Base-by-base conservation (phyloP, 345 rosid genomes). In the Brassica rapa region DNA sequence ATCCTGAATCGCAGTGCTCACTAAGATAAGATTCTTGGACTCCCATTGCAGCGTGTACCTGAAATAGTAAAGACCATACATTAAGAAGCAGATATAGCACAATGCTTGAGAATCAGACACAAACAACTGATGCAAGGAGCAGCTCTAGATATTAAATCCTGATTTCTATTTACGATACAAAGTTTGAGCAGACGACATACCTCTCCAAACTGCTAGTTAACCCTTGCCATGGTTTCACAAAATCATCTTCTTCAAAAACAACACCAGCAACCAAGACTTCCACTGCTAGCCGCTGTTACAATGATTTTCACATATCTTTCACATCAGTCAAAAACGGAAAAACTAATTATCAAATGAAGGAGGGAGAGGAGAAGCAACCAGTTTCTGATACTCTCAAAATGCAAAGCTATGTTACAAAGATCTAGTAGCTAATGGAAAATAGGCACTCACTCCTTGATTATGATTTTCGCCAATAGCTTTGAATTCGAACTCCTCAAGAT, bases 1-100 rank as follows among this genome's bases (percentile, higher is more conserved):
- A 83, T 95, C 99, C 84, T 89, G 96, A 86, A 95, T 90, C 16
- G 97, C 93, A 64, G 97, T 91, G 92, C 99, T 95, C 82, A 95
- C 90, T 78, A 93, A 93, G 73, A 93, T 87, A 72, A 95, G 87
- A 83, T 90, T 89, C 83, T 87, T 84, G 32, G 98, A 88, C 84
- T 95, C 99, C 98, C 99, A 93, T 83, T 89, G 95, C 80, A 93
- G 83, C 6, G 82, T 93, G 84, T 91, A 91, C 88, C 99, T 95
- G 82, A 70, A 70, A 66, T 33, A 51, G 56, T 30, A 41, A 10
- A 30, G 53, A 66, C 5, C 80, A 64, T 1, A 66, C 56, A 23
- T 14, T 71, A 64, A 30, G 21, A 51, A 51, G 16, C 56, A 51
- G 21, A n/a, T 51, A 5, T 5, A 53, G 24, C 59, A 6, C 59